Base-by-base conservation (phyloP, 139 green algal genomes). In the Nannochloris sp. region DNA sequence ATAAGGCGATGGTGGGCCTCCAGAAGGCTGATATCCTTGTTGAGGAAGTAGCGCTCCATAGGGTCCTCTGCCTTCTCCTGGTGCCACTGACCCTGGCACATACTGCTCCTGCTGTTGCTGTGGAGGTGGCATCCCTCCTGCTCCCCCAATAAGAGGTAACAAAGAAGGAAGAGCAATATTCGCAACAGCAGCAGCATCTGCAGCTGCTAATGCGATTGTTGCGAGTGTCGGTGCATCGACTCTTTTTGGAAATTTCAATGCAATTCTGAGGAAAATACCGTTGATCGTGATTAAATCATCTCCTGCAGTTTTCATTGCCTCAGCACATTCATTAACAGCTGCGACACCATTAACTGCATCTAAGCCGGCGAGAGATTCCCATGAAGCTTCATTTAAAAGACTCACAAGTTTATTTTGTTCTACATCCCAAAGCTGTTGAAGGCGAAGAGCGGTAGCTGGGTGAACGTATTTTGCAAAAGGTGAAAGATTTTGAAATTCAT, bases 381-480 rank as follows among this genome's bases (percentile, higher is more conserved):
- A 75, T 25, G 60, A 70, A 27, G n/a, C 45, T 7, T 88, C 75
- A 65, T 88, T 72, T 53, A 88, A 64, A 48, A 84, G 33, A 6
- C 65, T 72, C 12, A 88, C 79, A 30, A 88, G 73, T 47, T 72
- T 68, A 63, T 81, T 79, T 53, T 53, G 34, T 39, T 77, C 79
- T 8, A 37, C 67, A 72, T 88, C 81, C 81, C 81, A 88, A 56
- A 84, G 66, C 61, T 72, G 47, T 67, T 88, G 81, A 35, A 88
- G 73, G 58, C 71, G 74, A n/a, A 86, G 51, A 2, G 81, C 77
- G 9, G 76, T 61, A 0, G 60, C 57, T 1, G 69, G 68, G 37
- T 82, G 79, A 45, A 88, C 75, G 57, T 68, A 84, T 2, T 60
- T 57, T 14, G 78, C 81, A 60, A 73, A 51, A 0, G 56, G 54